Percentiles rank a stretch among this genome's conserved stretches.
Conservation (phyloP, 1,284 basidiomycete genomes). For the Bondarzewia mesenterica region DNA sequence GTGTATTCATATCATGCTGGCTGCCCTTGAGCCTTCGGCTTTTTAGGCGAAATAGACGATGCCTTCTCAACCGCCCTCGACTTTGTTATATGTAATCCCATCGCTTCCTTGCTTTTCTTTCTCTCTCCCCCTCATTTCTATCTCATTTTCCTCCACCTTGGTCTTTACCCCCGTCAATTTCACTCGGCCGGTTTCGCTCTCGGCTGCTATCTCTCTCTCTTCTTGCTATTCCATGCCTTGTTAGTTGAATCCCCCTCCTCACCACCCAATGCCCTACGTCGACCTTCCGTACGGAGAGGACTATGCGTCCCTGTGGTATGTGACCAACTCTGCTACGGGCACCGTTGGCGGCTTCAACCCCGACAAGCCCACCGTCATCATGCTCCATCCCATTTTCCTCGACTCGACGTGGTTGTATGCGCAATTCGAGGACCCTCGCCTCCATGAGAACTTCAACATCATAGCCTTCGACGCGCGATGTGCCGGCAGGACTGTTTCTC, state of each 20-base stretch:
- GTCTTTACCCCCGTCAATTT: background rate
- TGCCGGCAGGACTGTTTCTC: conserved; percentile 51
- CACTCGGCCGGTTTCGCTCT: too few species aligned
- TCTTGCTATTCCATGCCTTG: background rate
- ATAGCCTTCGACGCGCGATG: conserved; percentile 66
- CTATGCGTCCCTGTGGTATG: conserved; percentile 64
- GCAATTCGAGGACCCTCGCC: conserved; percentile 60
- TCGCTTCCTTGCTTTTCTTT: too few species aligned
- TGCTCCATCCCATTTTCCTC: conserved; percentile 60
- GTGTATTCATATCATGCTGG: too few species aligned
- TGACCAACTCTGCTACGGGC: conserved; percentile 45
- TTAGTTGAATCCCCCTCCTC: background rate
- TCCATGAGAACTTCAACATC: conserved; percentile 51
- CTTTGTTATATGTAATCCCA: too few species aligned
- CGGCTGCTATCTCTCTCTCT: background rate
- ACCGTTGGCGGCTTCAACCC: conserved; percentile 61
- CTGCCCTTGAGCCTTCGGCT: too few species aligned
- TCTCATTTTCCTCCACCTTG: background rate
- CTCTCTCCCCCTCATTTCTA: too few species aligned
- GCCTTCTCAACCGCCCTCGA: too few species aligned
- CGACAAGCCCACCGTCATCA: conserved; percentile 52
- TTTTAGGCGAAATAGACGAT: too few species aligned
- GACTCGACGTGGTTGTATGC: conserved; percentile 60
- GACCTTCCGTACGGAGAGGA: conserved; percentile 56
- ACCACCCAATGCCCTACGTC: conserved; percentile 53